phyloP scores from a whole-genome alignment of 1,284 basidiomycete genomes.

The Agroathelia rolfsii region DNA sequence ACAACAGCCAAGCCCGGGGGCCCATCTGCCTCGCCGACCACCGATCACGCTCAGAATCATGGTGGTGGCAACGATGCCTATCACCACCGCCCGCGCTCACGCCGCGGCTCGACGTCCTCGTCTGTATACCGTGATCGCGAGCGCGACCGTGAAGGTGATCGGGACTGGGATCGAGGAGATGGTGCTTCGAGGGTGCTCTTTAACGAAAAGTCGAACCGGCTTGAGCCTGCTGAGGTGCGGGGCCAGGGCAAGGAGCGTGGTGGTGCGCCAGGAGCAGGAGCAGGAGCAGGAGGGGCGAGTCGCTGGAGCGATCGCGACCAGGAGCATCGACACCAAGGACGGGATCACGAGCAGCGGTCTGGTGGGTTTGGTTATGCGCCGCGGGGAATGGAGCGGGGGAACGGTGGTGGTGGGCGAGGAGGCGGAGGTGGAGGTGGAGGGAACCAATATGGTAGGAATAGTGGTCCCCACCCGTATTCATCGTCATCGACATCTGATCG shows the following conservation, averaged over 20 bases:
- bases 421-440: too few species aligned
- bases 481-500: conserved; percentile 23
- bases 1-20: conserved; percentile 38
- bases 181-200: conserved; percentile 65
- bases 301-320: too few species aligned
- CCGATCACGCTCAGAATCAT: conserved; percentile 28
- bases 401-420: too few species aligned
- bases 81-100: conserved; percentile 21
- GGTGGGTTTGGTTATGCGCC: too few species aligned
- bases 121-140: conserved; percentile 8
- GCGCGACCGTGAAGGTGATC: too few species aligned
- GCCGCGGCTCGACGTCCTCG: conserved; percentile 11
- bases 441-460: too few species aligned
- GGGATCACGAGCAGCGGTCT: too few species aligned
- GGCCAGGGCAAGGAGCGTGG: conserved; percentile 8
- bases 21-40: conserved; percentile 31
- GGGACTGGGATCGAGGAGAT: conserved; percentile 42
- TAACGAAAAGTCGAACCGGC: conserved; percentile 79
- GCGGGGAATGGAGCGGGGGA: too few species aligned
- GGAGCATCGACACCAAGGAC: too few species aligned
- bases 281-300: too few species aligned
- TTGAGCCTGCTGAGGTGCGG: conserved; percentile 52
- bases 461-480: conserved; percentile 51
- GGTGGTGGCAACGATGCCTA: conserved; percentile 25
- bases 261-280: background rate